These are phyloP conservation scores for Candida oleophila DNA, from an alignment of 805 yeast species.

Conservation along the genomic window DNA sequence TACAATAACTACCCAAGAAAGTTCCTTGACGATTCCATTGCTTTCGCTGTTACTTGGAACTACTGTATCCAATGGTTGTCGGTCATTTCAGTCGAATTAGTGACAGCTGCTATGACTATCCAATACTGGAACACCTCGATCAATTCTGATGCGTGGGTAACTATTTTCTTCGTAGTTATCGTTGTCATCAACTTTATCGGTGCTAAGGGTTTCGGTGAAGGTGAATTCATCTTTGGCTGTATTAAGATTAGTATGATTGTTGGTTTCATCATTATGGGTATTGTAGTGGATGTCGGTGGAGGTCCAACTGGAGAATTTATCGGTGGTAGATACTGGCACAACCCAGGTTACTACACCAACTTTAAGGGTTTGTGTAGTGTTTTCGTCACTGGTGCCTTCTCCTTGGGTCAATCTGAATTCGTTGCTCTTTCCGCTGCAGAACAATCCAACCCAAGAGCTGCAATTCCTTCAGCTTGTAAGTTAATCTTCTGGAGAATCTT, in stretches of 20 bases:
- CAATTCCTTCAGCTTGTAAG: constrained; percentile 24
- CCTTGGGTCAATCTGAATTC: constrained; percentile 34
- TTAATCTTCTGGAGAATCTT: constrained; percentile 26
- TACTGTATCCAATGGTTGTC: constrained; percentile 64
- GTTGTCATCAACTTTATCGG: constrained; percentile 45
- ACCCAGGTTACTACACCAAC: constrained; percentile 28
- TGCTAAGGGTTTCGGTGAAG: constrained; percentile 47
- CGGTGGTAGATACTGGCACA: constrained; percentile 32
- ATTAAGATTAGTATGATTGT: constrained; percentile 35
- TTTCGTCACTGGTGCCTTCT: constrained; percentile 32
- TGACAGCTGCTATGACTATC: constrained; percentile 62
- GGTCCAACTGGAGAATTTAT: constrained; percentile 30
- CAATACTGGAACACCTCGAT: constrained; percentile 50
- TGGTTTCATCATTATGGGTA: constrained; percentile 42
- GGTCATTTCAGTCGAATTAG: constrained; percentile 62
- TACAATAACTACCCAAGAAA: constrained; percentile 56
- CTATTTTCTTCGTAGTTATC: constrained; percentile 49
- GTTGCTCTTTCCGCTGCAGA: constrained; percentile 30
- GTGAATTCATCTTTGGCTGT: constrained; percentile 39
- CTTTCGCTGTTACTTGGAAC: constrained; percentile 62
- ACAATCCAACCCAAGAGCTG: constrained; percentile 24
- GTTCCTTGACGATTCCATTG: constrained; percentile 55
- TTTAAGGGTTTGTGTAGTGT: constrained; percentile 31
- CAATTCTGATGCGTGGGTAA: constrained; percentile 58
- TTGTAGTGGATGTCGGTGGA: constrained; percentile 37